Percentiles rank a stretch among this genome's conserved stretches.
Conservation (phyloP, 345 rosid genomes). For the Pistacia integerrima region DNA sequence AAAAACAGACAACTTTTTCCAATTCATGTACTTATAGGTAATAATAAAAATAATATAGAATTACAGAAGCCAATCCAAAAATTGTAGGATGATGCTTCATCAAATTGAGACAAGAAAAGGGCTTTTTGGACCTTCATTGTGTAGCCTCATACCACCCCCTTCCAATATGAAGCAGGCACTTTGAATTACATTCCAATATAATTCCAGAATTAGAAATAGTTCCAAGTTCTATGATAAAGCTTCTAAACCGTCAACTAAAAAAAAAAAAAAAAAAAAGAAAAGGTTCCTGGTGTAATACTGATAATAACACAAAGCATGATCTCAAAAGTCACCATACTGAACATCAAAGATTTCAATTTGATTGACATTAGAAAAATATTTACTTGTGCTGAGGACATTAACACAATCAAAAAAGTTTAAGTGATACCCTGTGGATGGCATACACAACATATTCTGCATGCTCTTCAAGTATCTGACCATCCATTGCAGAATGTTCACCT, state of each 20-base stretch:
- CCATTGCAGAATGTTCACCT: slow-evolving; percentile 99
- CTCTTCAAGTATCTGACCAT: slow-evolving; percentile 93
- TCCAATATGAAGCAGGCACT: not conserved
- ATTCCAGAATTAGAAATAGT: not conserved
- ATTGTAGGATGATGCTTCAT: slow-evolving; percentile 3
- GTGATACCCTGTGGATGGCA: slow-evolving; percentile 89
- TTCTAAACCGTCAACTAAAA: not conserved
- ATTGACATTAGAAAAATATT: not conserved
- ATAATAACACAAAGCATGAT: not conserved
- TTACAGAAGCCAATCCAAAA: not conserved
- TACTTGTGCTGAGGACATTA: slow-evolving; percentile 18
- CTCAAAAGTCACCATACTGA: not conserved
- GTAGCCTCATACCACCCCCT: not conserved
- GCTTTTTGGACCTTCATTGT: not conserved
- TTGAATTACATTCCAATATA: not conserved
- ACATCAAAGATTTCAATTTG: slow-evolving; percentile 11
- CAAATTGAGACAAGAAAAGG: not conserved
- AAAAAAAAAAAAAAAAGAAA: not conserved
- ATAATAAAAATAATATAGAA: not conserved
- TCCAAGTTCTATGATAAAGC: not conserved
- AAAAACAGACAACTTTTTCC: not conserved
- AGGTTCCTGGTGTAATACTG: not conserved
- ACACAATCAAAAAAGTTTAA: slow-evolving; percentile 27
- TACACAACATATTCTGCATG: slow-evolving; percentile 97
- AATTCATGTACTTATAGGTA: not conserved